Evolutionary conservation across 2,329 filamentous ascomycete species (phyloP).

Genomic region (Xylaria sp.): DNA sequence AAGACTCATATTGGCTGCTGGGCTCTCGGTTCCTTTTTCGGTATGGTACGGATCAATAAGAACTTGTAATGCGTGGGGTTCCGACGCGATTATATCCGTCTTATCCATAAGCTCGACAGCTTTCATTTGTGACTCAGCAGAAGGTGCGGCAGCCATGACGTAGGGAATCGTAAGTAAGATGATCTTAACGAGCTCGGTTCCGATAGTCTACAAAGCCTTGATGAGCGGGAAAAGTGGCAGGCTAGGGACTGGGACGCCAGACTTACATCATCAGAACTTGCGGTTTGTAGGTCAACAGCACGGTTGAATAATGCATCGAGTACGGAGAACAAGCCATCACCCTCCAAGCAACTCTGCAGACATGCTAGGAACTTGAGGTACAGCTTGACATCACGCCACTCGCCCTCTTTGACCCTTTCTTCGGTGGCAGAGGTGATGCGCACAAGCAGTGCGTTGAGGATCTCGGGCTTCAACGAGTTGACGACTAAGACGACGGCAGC

Average conservation of each 20-base stretch:
- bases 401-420: slow-evolving; percentile 74
- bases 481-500: slow-evolving; percentile 83
- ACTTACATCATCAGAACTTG: slow-evolving; percentile 90
- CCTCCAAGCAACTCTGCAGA: slow-evolving; percentile 81
- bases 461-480: slow-evolving; percentile 81
- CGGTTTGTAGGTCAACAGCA: slow-evolving; percentile 92
- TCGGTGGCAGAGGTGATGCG: slow-evolving; percentile 72
- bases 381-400: slow-evolving; percentile 93
- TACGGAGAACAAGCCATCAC: slow-evolving; percentile 85
- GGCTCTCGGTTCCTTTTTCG: slow-evolving; percentile 70
- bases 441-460: slow-evolving; percentile 76
- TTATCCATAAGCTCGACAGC: slow-evolving; percentile 87
- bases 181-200: slow-evolving; percentile 93
- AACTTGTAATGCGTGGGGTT: slow-evolving; percentile 84
- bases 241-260: not conserved
- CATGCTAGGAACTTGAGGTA: slow-evolving; percentile 90
- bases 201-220: slow-evolving; percentile 63
- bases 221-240: slow-evolving; percentile 21
- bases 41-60: slow-evolving; percentile 86
- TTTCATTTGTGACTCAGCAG: slow-evolving; percentile 74
- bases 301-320: slow-evolving; percentile 90
- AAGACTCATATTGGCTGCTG: slow-evolving; percentile 73
- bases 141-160: slow-evolving; percentile 77
- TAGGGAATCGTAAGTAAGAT: slow-evolving; percentile 96
- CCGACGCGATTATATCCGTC: slow-evolving; percentile 92